Percentiles rank a stretch among this genome's conserved stretches.
Conservation (phyloP, 2,329 filamentous ascomycete genomes). For the Trichoderma citrinoviride region DNA sequence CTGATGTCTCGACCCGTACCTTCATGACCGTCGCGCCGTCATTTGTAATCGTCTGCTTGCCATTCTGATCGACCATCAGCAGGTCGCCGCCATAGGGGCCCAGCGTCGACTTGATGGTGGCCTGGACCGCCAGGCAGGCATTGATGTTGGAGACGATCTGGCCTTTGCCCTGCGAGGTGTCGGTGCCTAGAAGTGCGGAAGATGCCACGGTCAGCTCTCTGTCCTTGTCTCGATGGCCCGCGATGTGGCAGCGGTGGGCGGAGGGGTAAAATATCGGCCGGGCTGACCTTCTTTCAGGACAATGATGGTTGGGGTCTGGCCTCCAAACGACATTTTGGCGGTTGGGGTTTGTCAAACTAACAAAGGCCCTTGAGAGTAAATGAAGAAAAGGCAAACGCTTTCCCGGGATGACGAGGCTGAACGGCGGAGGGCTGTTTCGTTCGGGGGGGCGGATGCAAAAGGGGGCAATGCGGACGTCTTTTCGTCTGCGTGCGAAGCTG, state of each 20-base stretch:
- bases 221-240: not conserved
- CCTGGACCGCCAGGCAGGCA: conserved; percentile 92
- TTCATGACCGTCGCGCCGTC: conserved; percentile 99
- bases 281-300: conserved; percentile 97
- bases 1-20: conserved; percentile 46
- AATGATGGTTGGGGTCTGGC: conserved; percentile 96
- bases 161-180: conserved; percentile 93
- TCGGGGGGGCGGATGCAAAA: conserved; percentile 20
- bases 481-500: conserved; percentile 36
- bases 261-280: conserved; percentile 49
- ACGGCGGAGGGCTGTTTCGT: conserved; percentile 14
- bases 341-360: not conserved
- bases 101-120: conserved; percentile 91
- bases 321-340: conserved; percentile 84
- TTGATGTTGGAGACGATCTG: conserved; percentile 99
- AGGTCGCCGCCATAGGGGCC: conserved; percentile 96
- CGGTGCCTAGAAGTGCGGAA: conserved; percentile 65
- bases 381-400: not conserved
- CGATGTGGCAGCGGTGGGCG: conserved; percentile 30
- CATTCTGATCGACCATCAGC: conserved; percentile 93
- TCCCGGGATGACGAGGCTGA: conserved; percentile 8
- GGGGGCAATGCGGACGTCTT: conserved; percentile 19
- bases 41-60: conserved; percentile 96
- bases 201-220: not conserved
- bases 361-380: not conserved